These are phyloP conservation scores for Maudiozyma serrabonitensis DNA, from an alignment of 805 yeast genomes.

Conservation along the genomic window DNA sequence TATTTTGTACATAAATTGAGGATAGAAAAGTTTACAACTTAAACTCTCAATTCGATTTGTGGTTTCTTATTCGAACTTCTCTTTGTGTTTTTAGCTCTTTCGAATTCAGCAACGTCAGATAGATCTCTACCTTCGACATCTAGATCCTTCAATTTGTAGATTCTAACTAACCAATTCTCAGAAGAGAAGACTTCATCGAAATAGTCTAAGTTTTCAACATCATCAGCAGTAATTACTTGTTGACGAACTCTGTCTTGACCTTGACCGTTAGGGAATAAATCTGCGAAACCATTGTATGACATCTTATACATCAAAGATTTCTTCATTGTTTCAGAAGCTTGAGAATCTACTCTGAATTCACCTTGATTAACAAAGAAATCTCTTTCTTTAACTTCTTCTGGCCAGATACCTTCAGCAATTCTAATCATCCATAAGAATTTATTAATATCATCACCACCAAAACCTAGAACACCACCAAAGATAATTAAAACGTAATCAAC, in stretches of 20 bases:
- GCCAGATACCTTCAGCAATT: constrained; percentile 99
- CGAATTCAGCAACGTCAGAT: constrained; percentile 45
- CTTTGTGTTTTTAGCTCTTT: constrained; percentile 29
- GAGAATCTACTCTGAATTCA: constrained; percentile 77
- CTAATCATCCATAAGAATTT: constrained; percentile 98
- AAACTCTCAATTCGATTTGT: constrained; percentile 38
- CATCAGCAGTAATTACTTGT: constrained; percentile 52
- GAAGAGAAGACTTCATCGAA: constrained; percentile 92
- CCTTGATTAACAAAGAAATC: constrained; percentile 76
- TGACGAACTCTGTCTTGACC: constrained; percentile 82
- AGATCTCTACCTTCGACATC: constrained; percentile 82
- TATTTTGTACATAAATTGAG: background rate
- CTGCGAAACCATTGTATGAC: constrained; percentile 81
- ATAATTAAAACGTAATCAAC: constrained; percentile 90
- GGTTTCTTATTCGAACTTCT: constrained; percentile 39
- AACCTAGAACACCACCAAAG: constrained; percentile 91
- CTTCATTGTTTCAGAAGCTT: constrained; percentile 78
- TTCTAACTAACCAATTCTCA: constrained; percentile 93
- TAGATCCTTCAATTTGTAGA: constrained; percentile 81
- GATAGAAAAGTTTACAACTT: background rate
- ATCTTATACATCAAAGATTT: constrained; percentile 89
- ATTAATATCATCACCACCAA: constrained; percentile 92
- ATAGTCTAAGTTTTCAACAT: constrained; percentile 51
- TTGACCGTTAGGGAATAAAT: constrained; percentile 46
- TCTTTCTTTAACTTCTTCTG: constrained; percentile 88